Conservation (phyloP, 1,284 basidiomycete species). For the Trichosporon sp. region DNA sequence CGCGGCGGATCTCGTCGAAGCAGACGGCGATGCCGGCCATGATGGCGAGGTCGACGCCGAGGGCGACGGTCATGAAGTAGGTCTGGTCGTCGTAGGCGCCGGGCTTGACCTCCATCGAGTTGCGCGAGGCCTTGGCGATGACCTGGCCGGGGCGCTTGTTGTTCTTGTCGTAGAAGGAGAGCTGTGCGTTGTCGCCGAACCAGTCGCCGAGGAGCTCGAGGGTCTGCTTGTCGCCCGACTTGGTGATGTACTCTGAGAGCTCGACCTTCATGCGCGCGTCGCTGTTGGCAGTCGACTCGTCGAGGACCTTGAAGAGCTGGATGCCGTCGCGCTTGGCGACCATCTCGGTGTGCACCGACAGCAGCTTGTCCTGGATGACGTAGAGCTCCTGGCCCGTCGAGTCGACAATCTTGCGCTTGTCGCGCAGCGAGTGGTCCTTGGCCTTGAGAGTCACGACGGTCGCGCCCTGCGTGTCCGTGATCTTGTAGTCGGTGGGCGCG, state of each 20-base stretch:
- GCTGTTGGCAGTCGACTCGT: background rate
- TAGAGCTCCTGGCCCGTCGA: background rate
- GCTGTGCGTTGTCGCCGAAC: background rate
- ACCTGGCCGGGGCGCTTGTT: constrained; percentile 11
- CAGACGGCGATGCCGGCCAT: constrained; percentile 50
- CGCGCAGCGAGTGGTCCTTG: background rate
- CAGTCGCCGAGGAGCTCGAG: background rate
- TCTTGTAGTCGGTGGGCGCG: background rate
- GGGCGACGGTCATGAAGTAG: constrained; percentile 48
- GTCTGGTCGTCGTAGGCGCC: background rate
- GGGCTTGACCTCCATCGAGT: background rate
- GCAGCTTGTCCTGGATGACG: background rate
- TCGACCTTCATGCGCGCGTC: background rate
- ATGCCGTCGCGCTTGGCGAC: background rate
- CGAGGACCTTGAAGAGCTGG: background rate
- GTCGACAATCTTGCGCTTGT: background rate
- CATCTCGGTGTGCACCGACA: background rate
- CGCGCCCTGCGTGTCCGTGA: background rate
- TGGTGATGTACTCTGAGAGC: background rate
- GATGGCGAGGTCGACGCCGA: constrained; percentile 50
- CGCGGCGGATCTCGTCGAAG: constrained; percentile 39
- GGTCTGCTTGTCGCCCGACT: background rate
- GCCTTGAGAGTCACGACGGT: background rate
- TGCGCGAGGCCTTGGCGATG: constrained; percentile 4
- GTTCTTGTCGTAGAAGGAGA: background rate